Base-by-base conservation (phyloP, 306 rosid genomes). In the Cicer judaicum region DNA sequence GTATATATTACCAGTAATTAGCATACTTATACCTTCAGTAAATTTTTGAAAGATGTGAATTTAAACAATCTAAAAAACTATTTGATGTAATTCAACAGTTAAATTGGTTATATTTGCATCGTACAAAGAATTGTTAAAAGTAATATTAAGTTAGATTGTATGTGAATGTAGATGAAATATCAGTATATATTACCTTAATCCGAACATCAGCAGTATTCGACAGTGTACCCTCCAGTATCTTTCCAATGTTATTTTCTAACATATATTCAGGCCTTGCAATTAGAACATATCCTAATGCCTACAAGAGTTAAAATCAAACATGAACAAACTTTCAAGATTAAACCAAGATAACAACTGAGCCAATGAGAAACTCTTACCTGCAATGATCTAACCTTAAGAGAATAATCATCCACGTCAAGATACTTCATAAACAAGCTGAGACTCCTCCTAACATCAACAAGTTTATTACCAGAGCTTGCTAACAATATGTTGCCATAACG, bases 221-320 rank as follows among this genome's bases (percentile, higher is more conserved):
- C 53, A 84, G 59, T 52, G 79, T 70, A 52, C 42, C 81, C 83
- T 84, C 97, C 64, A 93, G 64, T 79, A 93, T 81, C 86, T 82
- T 94, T 68, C 96, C 97, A 59, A 94, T 86, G 75, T 86, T 96
- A 18, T 83, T 86, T 76, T 89, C 96, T 87, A 94, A 84, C 99
- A 94, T 94, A 81, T 72, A 87, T 72, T 94, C 96, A 13, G 98
- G 98, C 89, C 95, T 87, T 14, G 97, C 97, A 83, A 94, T 91
- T 70, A 94, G 84, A 63, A 91, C 89, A 83, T 80, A 92, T 46
- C 98, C 99, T 49, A 94, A 87, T 15, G 99, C 99, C 99, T 94
- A 74, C 93, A 90, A 55, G 61, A 72, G 74, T 80, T 70, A 16
- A 59, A 84, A 78, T 24, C 63, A 53, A 76, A 39, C 77, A 81